A percentile compares a stretch with the other conserved stretches of the same genome.
These are phyloP conservation scores for Rhodotorula taiwanensis DNA, from an alignment of 768 basidiomycete genomes.

Conservation along the genomic window DNA sequence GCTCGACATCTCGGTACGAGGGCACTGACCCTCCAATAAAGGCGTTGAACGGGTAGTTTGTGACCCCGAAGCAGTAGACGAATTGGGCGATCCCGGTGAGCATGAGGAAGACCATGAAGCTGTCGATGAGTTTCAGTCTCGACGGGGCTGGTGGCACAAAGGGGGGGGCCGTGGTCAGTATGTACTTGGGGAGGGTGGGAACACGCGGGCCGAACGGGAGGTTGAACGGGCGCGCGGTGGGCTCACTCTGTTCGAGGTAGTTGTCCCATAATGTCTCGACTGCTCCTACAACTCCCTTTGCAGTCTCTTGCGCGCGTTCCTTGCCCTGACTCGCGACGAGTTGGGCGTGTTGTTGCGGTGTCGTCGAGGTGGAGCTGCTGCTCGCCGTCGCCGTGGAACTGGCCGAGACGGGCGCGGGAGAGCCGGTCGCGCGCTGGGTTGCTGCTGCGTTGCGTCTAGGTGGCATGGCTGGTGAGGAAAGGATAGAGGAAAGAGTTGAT, in stretches of 20 bases:
- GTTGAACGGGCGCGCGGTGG: background rate
- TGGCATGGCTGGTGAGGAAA: background rate
- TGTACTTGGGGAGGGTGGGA: too few relatives aligned
- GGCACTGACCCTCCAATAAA: slow-evolving; percentile 81
- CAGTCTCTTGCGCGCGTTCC: too few relatives aligned
- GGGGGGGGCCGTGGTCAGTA: background rate
- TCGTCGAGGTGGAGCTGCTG: background rate
- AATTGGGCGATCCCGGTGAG: slow-evolving; percentile 86
- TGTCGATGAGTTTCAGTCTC: slow-evolving; percentile 80
- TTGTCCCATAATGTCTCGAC: slow-evolving; percentile 10
- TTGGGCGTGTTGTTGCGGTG: too few relatives aligned
- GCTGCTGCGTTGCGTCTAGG: slow-evolving; percentile 19
- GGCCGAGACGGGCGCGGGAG: background rate
- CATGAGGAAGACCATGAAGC: slow-evolving; percentile 85
- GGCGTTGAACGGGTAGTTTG: slow-evolving; percentile 93
- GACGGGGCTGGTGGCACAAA: too few relatives aligned
- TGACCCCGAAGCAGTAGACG: slow-evolving; percentile 80
- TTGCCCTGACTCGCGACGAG: background rate
- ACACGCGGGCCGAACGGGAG: background rate
- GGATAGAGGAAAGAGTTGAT: background rate
- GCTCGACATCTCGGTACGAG: background rate
- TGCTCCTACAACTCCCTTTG: background rate
- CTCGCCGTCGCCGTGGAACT: background rate
- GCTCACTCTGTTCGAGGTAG: slow-evolving; percentile 20
- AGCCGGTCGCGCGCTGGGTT: slow-evolving; percentile 3